Evolutionary conservation across 305 asterid genomes (phyloP), one percentile per base, ranked within the genome.

Genomic region (Fraxinus platypoda): DNA sequence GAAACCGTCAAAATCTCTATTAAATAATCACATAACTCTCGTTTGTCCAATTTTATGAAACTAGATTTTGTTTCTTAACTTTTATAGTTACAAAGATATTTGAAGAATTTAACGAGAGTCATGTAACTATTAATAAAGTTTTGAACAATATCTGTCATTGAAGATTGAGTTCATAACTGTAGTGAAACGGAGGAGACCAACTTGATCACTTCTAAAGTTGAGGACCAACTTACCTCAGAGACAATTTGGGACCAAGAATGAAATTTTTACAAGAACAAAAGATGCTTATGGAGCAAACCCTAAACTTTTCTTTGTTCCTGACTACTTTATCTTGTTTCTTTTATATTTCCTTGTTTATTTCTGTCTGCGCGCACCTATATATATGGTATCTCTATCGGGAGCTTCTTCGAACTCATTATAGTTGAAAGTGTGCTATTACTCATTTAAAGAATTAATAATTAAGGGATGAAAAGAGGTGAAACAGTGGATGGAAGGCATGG

Each of bases 401-500:
- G 74, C 74, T 13, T 68, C 41, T 70, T 70, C 33, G 11, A 54
- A n/a, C 33, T 64, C 33, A 64, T 28, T 3, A 64, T 23, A 12
- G 30, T 25, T 23, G 73, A 12, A 23, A 19, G 28, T 62, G 4
- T 8, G 15, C 6, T 62, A 21, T 7, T 62, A 8, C 33, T 26
- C 17, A 4, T 25, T 25, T 9, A 64, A 64, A 68, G 21, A 68
- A 28, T 68, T 62, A 34, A n/a, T 15, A 28, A 26, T 7, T 30
- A 5, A 70, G 75, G 23, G 75, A 70, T 70, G 75, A 23, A 12
- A 21, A 23, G 70, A n/a, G 74, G 37, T 11, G 33, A 41, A 33
- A 83, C 38, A 46, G 85, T 86, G 88, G 91, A 87, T 85, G 86
- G 86, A 49, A 87, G 88, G 81, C 84, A 90, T 87, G 98, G 95